Evolutionary conservation across 257 asterid genomes (phyloP).

Genomic region (Solanum pimpinellifolium): DNA sequence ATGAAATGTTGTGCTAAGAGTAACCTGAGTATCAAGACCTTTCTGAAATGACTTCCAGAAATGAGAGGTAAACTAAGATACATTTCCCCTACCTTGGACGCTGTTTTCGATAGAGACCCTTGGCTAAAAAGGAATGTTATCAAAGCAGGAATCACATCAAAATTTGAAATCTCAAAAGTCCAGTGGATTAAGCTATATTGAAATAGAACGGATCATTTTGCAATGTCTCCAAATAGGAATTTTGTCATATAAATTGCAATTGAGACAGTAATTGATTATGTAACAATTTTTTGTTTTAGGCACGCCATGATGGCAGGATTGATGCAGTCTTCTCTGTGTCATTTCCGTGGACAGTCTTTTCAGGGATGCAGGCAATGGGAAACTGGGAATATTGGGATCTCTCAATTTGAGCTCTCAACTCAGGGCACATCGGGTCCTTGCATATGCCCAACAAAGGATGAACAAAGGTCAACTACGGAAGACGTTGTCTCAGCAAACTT

Average conservation of each 20-base stretch:
- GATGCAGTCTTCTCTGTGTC: conserved; percentile 66
- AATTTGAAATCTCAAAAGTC: neutral
- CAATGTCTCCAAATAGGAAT: neutral
- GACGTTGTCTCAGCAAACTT: conserved; percentile 55
- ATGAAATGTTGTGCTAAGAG: no score
- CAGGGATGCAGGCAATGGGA: conserved; percentile 67
- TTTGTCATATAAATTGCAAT: neutral
- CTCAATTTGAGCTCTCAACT: conserved; percentile 55
- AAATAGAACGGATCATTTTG: neutral
- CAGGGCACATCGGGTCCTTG: conserved; percentile 44
- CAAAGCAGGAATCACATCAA: neutral
- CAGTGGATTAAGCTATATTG: neutral
- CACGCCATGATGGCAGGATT: conserved; percentile 61
- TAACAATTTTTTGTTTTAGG: conserved; percentile 5
- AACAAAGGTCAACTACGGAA: conserved; percentile 50
- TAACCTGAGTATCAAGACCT: no score
- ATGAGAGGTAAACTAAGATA: neutral
- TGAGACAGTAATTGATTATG: neutral
- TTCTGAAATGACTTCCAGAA: no score
- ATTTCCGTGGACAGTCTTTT: conserved; percentile 62
- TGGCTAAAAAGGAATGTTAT: neutral
- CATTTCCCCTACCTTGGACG: neutral
- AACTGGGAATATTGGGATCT: conserved; percentile 54
- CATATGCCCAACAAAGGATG: conserved; percentile 51
- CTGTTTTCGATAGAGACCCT: neutral